These are phyloP conservation scores for Nidularia pulvinata DNA, from an alignment of 768 basidiomycete species.

Conservation along the genomic window DNA sequence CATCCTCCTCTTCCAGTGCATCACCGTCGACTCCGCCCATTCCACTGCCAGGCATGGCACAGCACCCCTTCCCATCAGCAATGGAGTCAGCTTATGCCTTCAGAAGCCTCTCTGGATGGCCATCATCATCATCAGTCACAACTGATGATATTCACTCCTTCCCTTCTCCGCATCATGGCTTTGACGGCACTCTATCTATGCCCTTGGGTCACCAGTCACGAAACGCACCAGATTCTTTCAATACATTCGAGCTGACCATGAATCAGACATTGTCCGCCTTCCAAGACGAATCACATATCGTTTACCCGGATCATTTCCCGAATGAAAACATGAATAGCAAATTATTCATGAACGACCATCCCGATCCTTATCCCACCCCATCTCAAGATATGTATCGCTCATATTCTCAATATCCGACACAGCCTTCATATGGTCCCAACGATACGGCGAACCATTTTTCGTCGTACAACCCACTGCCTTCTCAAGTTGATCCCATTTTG, in stretches of 20 bases:
- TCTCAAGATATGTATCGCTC: slow-evolving; percentile 15
- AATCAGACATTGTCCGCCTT: slow-evolving; percentile 25
- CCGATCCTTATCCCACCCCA: slow-evolving; percentile 7
- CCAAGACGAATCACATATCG: slow-evolving; percentile 21
- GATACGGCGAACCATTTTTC: slow-evolving; percentile 27
- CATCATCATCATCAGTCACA: slow-evolving; percentile 26
- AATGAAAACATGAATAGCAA: slow-evolving; percentile 7
- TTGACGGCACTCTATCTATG: no score
- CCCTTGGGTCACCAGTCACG: slow-evolving; percentile 12
- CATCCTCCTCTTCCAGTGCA: slow-evolving; percentile 40
- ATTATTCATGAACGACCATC: slow-evolving; percentile 5
- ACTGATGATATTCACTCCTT: slow-evolving; percentile 13
- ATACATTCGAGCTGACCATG: slow-evolving; percentile 29
- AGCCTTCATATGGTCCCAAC: slow-evolving; percentile 15
- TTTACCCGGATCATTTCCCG: slow-evolving; percentile 12
- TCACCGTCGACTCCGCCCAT: slow-evolving; percentile 35
- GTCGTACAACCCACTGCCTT: slow-evolving; percentile 23
- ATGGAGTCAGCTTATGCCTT: slow-evolving; percentile 18
- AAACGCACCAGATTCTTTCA: slow-evolving; percentile 19
- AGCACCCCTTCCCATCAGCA: slow-evolving; percentile 12
- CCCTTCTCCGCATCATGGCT: slow-evolving; percentile 7
- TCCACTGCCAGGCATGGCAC: slow-evolving; percentile 16
- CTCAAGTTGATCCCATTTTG: slow-evolving; percentile 23
- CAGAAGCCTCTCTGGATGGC: slow-evolving; percentile 21
- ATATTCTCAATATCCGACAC: slow-evolving; percentile 24